Base-by-base conservation (phyloP, 2,329 filamentous ascomycete genomes). In the Cryphonectria japonica region DNA sequence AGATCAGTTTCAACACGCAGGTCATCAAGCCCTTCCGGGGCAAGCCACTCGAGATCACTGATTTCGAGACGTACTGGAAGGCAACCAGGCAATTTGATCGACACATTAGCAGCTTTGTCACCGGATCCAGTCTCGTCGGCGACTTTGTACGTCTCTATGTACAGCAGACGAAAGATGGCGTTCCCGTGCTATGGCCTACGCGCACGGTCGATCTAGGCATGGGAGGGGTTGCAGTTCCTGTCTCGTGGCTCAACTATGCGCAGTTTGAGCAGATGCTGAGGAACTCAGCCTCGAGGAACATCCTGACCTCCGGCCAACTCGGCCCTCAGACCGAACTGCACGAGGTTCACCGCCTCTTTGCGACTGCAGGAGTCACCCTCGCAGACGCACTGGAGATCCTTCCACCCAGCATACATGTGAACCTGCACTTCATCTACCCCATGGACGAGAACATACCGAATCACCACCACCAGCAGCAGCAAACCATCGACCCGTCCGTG, bases 1-100 rank as follows among this genome's bases (percentile, higher is more conserved):
- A 97, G 77, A 93, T 98, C 75, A 94, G 90, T 74, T 99, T 99
- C 84, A 93, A 93, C 74, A 97, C 94, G 69, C 95, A 98, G 79
- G 94, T 98, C 37, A 97, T 99, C 79, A 98, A 97, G 78, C 96
- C 96, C 0, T 99, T 98, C 83, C 90, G 91, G 73, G 95, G 96
- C 9, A 92, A 94, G 72, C 94, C 96, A 3, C 85, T 99, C 32
- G 96, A 99, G 80, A 98, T 99, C 72, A 97, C 96, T 0, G 95
- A 98, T 78, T 99, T 98, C 76, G 96, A 97, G 74, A 98, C 96
- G 0, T 99, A 99, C 81, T 99, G 96, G 96, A 99, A 98, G 81
- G 95, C 95, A 0, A 99, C 96, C 0, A 97, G 94, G 77, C 94
- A 97, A 76, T 88, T 96, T 64, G 94, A 97, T 79, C 91, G 93